Conservation (phyloP, 208 protist species). For the Giardia duodenalis region DNA sequence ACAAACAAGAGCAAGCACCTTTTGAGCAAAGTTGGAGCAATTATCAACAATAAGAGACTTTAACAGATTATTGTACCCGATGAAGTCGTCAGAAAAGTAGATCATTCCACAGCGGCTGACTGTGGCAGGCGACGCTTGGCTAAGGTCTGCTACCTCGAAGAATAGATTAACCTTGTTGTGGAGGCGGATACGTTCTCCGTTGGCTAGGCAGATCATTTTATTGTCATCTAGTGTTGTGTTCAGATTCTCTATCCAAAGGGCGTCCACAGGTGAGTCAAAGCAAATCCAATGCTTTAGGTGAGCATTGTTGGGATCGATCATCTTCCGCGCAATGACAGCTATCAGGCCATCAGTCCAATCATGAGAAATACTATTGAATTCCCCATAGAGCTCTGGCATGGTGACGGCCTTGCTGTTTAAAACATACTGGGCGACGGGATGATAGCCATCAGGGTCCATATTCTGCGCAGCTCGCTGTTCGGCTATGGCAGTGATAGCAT, state of each 20-base stretch:
- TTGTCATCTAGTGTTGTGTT: conserved; percentile 97
- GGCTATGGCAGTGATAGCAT: conserved; percentile 57
- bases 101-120: conserved; percentile 92
- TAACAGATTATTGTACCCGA: conserved; percentile 29
- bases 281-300: conserved; percentile 68
- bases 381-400: conserved; percentile 80
- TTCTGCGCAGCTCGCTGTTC: not conserved
- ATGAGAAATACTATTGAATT: conserved; percentile 75
- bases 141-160: conserved; percentile 82
- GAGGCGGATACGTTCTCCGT: conserved; percentile 83
- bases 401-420: conserved; percentile 75
- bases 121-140: conserved; percentile 85
- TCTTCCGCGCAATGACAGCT: conserved; percentile 67
- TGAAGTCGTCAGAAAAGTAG: conserved; percentile 67
- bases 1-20: not conserved
- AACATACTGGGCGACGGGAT: conserved; percentile 16
- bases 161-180: conserved; percentile 77
- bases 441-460: not conserved
- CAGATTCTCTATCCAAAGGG: conserved; percentile 95
- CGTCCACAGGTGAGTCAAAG: conserved; percentile 92
- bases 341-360: conserved; percentile 86
- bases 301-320: conserved; percentile 46
- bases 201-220: conserved; percentile 91
- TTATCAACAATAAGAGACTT: not conserved
- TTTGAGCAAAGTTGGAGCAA: not conserved